Conservation (phyloP, 2,329 filamentous ascomycete species). For the Phyllosticta capitalensis region DNA sequence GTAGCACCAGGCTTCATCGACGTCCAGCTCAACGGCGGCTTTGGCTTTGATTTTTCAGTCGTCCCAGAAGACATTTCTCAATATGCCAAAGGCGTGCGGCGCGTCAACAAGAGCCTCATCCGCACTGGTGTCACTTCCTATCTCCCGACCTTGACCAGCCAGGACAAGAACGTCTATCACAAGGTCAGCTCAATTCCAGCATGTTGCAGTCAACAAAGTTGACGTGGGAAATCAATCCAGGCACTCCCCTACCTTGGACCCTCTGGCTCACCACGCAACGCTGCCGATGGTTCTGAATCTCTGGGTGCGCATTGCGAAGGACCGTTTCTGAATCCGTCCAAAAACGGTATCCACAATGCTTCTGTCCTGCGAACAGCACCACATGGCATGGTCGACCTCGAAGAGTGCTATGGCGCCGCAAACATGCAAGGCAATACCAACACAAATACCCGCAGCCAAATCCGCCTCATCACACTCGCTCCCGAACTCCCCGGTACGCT, state of each 20-base stretch:
- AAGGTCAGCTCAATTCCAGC: slow-evolving; percentile 38
- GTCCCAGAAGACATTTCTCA: slow-evolving; percentile 56
- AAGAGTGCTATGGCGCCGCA: slow-evolving; percentile 59
- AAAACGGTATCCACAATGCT: slow-evolving; percentile 77
- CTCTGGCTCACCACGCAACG: slow-evolving; percentile 49
- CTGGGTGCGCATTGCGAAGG: slow-evolving; percentile 87
- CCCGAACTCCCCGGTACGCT: slow-evolving; percentile 67
- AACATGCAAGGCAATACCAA: slow-evolving; percentile 46
- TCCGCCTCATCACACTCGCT: slow-evolving; percentile 79
- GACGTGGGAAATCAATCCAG: slow-evolving; percentile 23
- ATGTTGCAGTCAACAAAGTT: background rate
- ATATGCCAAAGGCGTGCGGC: slow-evolving; percentile 63
- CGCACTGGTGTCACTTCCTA: slow-evolving; percentile 81
- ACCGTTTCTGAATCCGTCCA: slow-evolving; percentile 71
- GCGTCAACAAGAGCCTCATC: slow-evolving; percentile 62
- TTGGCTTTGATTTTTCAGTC: slow-evolving; percentile 85
- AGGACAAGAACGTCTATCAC: slow-evolving; percentile 71
- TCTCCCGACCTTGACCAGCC: slow-evolving; percentile 75
- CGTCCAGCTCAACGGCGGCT: slow-evolving; percentile 83
- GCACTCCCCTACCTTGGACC: slow-evolving; percentile 70
- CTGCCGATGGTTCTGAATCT: slow-evolving; percentile 69
- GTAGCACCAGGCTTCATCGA: slow-evolving; percentile 82
- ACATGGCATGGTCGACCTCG: slow-evolving; percentile 54
- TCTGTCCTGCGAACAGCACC: slow-evolving; percentile 58
- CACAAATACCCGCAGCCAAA: slow-evolving; percentile 29